Conservation (phyloP, 306 rosid genomes). For the Glycine tomentella region DNA sequence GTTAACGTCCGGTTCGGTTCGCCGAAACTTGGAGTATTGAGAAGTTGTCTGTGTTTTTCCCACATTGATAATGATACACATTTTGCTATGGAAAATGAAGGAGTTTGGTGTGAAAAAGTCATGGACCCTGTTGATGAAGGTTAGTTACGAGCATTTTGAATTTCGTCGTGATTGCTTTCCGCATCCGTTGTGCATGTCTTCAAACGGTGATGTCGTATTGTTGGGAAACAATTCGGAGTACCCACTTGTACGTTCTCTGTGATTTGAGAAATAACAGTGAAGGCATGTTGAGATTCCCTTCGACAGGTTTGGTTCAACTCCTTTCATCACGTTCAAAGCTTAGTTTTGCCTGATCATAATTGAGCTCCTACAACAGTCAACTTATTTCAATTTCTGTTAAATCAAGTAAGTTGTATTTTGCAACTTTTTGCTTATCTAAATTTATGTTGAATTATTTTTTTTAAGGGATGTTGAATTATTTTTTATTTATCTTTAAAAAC, state of each 20-base stretch:
- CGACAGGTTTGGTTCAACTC: not conserved
- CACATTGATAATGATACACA: not conserved
- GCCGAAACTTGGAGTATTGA: not conserved
- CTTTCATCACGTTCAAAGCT: not conserved
- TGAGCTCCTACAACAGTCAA: not conserved
- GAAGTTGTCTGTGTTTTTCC: not conserved
- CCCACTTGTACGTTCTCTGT: not conserved
- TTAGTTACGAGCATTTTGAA: too few species aligned
- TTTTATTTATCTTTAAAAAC: too few species aligned
- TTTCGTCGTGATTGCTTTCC: too few species aligned
- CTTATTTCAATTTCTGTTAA: not conserved
- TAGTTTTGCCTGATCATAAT: not conserved
- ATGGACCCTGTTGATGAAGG: not conserved
- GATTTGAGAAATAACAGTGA: not conserved
- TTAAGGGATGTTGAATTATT: too few species aligned
- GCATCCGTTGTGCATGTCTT: not conserved
- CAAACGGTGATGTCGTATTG: not conserved
- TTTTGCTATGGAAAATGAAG: not conserved
- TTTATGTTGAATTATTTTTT: too few species aligned
- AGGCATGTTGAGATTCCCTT: not conserved
- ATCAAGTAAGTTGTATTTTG: not conserved
- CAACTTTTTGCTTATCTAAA: too few species aligned
- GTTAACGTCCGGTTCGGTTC: too few species aligned
- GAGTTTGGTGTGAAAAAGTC: not conserved
- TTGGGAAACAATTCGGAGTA: not conserved